A percentile compares a stretch with the other conserved stretches of the same genome.
Evolutionary conservation across 805 yeast species (phyloP).

Genomic region (Suhomyces sp.): DNA sequence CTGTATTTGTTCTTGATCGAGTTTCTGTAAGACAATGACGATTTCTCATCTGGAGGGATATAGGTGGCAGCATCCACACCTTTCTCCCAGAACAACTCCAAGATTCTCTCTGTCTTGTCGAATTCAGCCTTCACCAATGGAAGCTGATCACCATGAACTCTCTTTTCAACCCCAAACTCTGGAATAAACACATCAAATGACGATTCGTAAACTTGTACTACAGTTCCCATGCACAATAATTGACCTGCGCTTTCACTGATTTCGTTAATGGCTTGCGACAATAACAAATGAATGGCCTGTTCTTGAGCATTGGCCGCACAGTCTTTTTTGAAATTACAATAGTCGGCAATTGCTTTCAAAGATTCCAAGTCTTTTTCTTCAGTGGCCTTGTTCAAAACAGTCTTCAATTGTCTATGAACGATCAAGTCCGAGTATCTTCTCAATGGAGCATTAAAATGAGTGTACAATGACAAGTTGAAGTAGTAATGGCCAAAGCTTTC

Average conservation of each 20-base stretch:
- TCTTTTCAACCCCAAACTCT: constrained; percentile 89
- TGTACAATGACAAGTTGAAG: constrained; percentile 78
- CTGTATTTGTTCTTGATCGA: constrained; percentile 77
- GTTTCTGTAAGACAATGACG: constrained; percentile 69
- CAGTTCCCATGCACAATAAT: constrained; percentile 78
- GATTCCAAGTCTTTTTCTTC: constrained; percentile 56
- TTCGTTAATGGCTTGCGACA: constrained; percentile 80
- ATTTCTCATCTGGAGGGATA: constrained; percentile 85
- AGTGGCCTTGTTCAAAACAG: constrained; percentile 45
- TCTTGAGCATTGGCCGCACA: constrained; percentile 92
- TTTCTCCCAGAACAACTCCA: constrained; percentile 89
- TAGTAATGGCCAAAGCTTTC: constrained; percentile 77
- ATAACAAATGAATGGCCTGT: constrained; percentile 83
- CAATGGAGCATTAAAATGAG: constrained; percentile 91
- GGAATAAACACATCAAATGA: constrained; percentile 92
- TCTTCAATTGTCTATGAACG: constrained; percentile 87
- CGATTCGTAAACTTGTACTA: constrained; percentile 90
- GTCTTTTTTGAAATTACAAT: constrained; percentile 93
- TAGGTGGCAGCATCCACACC: constrained; percentile 91
- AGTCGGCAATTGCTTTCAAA: constrained; percentile 79
- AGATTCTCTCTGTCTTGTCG: constrained; percentile 59
- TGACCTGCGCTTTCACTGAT: constrained; percentile 75
- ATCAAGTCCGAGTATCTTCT: constrained; percentile 89
- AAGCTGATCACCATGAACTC: constrained; percentile 96
- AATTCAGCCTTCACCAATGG: constrained; percentile 92